A percentile compares a stretch with the other conserved stretches of the same genome.
phyloP scores from a whole-genome alignment of 2,329 filamentous ascomycete genomes.

The Lachnellula cervina region DNA sequence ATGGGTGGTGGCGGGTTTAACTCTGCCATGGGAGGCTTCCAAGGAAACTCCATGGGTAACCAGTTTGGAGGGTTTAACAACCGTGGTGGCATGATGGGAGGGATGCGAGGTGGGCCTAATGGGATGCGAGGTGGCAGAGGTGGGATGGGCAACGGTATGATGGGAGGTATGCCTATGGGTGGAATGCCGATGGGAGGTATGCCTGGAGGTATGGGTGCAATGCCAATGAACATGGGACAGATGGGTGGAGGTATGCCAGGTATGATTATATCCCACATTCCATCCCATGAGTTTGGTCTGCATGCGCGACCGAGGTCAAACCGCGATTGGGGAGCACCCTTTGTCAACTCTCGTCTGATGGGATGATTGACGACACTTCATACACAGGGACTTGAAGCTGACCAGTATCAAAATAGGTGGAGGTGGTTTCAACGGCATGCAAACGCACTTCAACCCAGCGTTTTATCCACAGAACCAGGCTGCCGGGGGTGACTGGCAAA shows the following conservation, averaged over 20 bases:
- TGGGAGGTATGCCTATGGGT: conserved; percentile 49
- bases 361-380: neutral
- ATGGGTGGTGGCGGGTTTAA: conserved; percentile 41
- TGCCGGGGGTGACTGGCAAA: conserved; percentile 58
- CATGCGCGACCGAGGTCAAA: too few relatives aligned
- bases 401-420: conserved; percentile 24
- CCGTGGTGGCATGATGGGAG: conserved; percentile 48
- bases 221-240: conserved; percentile 40
- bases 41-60: conserved; percentile 38
- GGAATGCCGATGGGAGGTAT: conserved; percentile 49
- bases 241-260: conserved; percentile 54
- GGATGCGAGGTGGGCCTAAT: conserved; percentile 47
- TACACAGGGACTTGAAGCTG: conserved; percentile 12
- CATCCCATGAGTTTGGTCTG: neutral
- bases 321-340: too few relatives aligned
- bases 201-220: conserved; percentile 36
- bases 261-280: conserved; percentile 35
- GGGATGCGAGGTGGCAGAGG: conserved; percentile 55
- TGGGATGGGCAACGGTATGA: conserved; percentile 41
- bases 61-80: conserved; percentile 48
- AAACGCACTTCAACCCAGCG: conserved; percentile 65
- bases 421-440: conserved; percentile 66
- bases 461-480: conserved; percentile 58
- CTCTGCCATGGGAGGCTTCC: conserved; percentile 42
- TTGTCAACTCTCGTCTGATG: too few relatives aligned